Conservation (phyloP, 768 basidiomycete genomes). For the Termitomyces sp. region DNA sequence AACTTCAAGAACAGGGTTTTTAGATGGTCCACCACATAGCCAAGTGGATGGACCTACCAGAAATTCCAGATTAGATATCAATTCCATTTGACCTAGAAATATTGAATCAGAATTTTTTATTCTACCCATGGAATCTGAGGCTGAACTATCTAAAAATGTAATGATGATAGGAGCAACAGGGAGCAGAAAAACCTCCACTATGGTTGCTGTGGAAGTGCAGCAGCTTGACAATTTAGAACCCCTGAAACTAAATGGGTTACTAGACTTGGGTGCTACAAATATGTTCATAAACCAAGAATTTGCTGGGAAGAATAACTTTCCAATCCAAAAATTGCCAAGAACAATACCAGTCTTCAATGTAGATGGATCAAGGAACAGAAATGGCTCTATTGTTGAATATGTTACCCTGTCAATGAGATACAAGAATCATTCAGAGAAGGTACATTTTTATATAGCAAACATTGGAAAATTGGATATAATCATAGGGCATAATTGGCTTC, state of each 20-base stretch:
- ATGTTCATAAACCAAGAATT: too few species aligned
- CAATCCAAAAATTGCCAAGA: background rate
- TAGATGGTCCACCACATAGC: conserved; percentile 3
- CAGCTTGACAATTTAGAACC: background rate
- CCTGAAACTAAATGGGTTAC: background rate
- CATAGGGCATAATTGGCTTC: conserved; percentile 4
- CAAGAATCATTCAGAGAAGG: conserved; percentile 2
- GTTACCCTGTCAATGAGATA: background rate
- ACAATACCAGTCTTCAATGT: background rate
- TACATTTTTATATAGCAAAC: background rate
- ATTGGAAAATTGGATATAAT: conserved; percentile 1
- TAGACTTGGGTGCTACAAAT: background rate
- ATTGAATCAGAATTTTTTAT: too few species aligned
- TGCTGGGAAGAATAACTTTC: background rate
- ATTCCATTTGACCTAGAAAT: too few species aligned
- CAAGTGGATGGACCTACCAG: background rate
- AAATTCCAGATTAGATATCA: too few species aligned
- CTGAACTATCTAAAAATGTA: too few species aligned
- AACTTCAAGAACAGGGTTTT: conserved; percentile 6
- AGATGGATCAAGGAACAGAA: conserved; percentile 1
- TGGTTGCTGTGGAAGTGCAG: background rate
- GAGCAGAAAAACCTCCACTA: background rate
- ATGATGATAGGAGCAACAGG: too few species aligned
- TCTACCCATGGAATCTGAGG: too few species aligned
- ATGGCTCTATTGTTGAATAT: background rate